Evolutionary conservation across 441 rosid species (phyloP).

Genomic region (Capsella rubella): DNA sequence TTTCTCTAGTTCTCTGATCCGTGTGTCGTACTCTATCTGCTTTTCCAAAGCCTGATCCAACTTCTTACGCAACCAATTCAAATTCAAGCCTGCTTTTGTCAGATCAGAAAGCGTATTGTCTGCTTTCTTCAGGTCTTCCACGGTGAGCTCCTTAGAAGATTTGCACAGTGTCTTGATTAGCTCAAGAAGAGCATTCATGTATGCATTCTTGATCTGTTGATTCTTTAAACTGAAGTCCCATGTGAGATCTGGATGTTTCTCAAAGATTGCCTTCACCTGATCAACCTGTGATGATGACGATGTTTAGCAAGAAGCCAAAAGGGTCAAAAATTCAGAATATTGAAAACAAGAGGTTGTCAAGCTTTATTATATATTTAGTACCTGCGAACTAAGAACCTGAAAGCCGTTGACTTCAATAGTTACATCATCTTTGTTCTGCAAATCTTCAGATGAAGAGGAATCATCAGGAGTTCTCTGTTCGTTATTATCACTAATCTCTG

Average conservation of each 20-base stretch:
- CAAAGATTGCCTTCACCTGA: conserved; percentile 30
- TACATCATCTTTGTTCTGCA: neutral
- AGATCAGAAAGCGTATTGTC: neutral
- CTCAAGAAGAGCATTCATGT: neutral
- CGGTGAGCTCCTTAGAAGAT: neutral
- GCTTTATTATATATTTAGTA: neutral
- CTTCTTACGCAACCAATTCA: conserved; percentile 18
- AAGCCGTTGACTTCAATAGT: conserved; percentile 9
- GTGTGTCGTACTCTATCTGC: neutral
- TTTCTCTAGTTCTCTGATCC: conserved; percentile 13
- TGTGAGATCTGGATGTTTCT: conserved; percentile 38
- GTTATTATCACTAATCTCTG: neutral
- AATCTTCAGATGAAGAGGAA: conserved; percentile 4
- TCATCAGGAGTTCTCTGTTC: too few species aligned
- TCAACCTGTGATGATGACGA: neutral
- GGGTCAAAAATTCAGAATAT: neutral
- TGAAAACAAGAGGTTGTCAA: neutral
- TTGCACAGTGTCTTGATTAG: neutral
- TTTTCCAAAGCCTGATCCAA: conserved; percentile 4
- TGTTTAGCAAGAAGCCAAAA: too few species aligned
- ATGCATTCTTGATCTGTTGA: conserved; percentile 38
- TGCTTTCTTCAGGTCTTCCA: neutral
- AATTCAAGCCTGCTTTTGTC: neutral
- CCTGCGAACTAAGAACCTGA: conserved; percentile 11
- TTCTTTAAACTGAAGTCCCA: conserved; percentile 27